phyloP scores from a whole-genome alignment of 2,329 filamentous ascomycete genomes.

The Tolypocladium pustulatum region DNA sequence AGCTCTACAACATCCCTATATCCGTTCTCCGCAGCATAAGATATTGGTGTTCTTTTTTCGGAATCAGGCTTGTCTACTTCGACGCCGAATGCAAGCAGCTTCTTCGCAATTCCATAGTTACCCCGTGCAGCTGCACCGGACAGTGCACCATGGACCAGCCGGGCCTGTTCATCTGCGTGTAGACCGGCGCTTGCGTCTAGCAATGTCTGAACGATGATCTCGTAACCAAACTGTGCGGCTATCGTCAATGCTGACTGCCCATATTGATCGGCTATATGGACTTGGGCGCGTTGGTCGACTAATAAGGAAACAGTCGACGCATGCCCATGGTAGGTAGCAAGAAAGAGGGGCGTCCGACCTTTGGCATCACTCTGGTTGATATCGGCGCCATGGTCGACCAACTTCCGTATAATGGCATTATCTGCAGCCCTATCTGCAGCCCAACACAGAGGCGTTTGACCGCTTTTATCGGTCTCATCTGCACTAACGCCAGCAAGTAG shows the following conservation, averaged over 20 bases:
- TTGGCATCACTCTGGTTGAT: not conserved
- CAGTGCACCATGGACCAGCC: fast-evolving
- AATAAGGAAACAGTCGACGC: not conserved
- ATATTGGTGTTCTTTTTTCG: not conserved
- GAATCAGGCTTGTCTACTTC: not conserved
- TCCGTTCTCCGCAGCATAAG: not conserved
- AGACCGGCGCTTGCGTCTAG: not conserved
- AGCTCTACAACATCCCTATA: not conserved
- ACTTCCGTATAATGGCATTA: conserved; percentile 2
- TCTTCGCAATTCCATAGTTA: not conserved
- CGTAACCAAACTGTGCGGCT: not conserved
- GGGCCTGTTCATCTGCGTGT: not conserved
- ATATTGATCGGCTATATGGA: not conserved
- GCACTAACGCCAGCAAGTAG: conserved; percentile 4
- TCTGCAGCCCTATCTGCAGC: conserved; percentile 5
- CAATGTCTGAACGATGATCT: not conserved
- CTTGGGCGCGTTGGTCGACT: not conserved
- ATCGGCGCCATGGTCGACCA: conserved; percentile 3
- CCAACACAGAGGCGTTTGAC: not conserved
- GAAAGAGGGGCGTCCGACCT: not conserved
- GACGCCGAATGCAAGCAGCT: not conserved
- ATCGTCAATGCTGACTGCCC: not conserved
- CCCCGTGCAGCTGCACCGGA: not conserved
- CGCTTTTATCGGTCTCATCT: not conserved
- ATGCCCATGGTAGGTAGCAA: not conserved